Conservation (phyloP, 495 filamentous ascomycete species). For the Xylaria acuta region DNA sequence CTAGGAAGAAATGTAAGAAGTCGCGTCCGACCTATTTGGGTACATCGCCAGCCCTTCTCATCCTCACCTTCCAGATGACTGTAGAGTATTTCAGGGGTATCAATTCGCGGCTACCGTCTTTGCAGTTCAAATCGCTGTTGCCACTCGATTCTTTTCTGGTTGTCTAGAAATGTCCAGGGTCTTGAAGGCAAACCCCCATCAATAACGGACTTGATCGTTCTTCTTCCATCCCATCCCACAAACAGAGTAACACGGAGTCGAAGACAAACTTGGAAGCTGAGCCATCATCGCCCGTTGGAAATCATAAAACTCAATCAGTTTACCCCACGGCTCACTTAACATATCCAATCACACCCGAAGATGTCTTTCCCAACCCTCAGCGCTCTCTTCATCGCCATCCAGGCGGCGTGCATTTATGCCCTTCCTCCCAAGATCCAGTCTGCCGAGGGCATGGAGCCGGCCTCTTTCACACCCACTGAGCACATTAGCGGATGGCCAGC, state of each 20-base stretch:
- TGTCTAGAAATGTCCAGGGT: neutral
- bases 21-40: neutral
- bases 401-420: conserved; percentile 1
- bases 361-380: conserved; percentile 19
- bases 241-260: neutral
- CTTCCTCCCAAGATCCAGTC: conserved; percentile 14
- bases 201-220: neutral
- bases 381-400: conserved; percentile 20
- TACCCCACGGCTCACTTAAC: neutral
- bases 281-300: conserved; percentile 3
- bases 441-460: neutral
- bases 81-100: neutral
- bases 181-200: neutral
- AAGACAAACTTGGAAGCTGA: neutral
- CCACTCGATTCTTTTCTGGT: neutral
- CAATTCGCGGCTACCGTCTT: neutral
- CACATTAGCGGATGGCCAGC: conserved; percentile 21
- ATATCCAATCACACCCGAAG: conserved; percentile 5
- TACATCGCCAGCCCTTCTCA: neutral
- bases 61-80: conserved; percentile 6
- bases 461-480: conserved; percentile 5
- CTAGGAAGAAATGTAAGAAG: neutral
- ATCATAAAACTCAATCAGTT: conserved; percentile 16
- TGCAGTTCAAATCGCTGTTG: neutral
- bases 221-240: neutral